Conservation (phyloP, 257 asterid species). For the Solanum chmielewskii region DNA sequence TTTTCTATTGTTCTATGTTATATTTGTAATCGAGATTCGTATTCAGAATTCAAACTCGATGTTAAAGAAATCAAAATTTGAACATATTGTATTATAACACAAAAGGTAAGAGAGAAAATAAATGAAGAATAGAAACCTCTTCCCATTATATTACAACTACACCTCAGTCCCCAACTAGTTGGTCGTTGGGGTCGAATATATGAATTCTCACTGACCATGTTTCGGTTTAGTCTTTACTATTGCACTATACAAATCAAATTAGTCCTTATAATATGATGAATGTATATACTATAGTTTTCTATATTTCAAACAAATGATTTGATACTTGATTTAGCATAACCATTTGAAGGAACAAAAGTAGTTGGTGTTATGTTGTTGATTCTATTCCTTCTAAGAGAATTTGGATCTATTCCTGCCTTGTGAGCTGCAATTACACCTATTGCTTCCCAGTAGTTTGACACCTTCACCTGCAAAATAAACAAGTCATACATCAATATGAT, state of each 20-base stretch:
- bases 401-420: slow-evolving; percentile 78
- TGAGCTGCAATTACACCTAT: slow-evolving; percentile 86
- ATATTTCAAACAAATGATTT: slow-evolving; percentile 4
- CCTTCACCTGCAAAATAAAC: slow-evolving; percentile 44
- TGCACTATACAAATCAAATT: not conserved
- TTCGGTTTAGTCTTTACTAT: not conserved
- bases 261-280: not conserved
- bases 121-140: not conserved
- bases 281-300: not conserved
- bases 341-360: slow-evolving; percentile 21
- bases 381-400: slow-evolving; percentile 55
- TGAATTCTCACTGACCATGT: not conserved
- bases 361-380: slow-evolving; percentile 25
- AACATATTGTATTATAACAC: not conserved
- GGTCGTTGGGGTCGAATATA: not conserved
- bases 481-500: not conserved
- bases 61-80: not conserved
- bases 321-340: slow-evolving; percentile 11
- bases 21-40: not conserved
- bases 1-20: not conserved
- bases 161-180: not conserved
- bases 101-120: not conserved
- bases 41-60: too few relatives aligned
- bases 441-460: slow-evolving; percentile 91
- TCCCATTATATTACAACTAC: not conserved